Evolutionary conservation across 371 early-diverging fungal genomes (phyloP), one percentile per base, ranked within the genome.

Genomic region (Haplosporangium sp.): DNA sequence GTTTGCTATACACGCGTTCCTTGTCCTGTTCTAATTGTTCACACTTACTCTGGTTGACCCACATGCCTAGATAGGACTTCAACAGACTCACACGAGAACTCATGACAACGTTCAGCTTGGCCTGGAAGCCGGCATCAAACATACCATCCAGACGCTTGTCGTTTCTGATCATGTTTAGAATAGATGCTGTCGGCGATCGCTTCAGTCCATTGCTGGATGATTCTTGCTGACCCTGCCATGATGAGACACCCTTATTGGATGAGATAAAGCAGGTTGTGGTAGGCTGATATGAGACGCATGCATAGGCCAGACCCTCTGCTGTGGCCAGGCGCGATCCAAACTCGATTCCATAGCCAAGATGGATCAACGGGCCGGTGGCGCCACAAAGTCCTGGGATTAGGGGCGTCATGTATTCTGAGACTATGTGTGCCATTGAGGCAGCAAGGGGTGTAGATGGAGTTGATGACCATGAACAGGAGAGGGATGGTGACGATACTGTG

Each of bases 261-360:
- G 62, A 65, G 29, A 69, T 65, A 45, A 61, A 74, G 18, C 75
- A 74, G 0, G 65, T 54, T 14, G 75, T 74, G 7, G 62, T 69
- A 37, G 75, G 61, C 21, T 74, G 75, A n/a, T 65, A 74, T 0
- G 75, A 74, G 53, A 74, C 54, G 42, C 75, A 74, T 8, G 69
- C 69, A 54, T 74, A 74, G 3, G 90, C 89, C 46, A 91, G 75
- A 0, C 89, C 91, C 60, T 86, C 88, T 1, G 87, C 89, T 14
- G 82, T 80, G 18, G 85, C 69, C 18, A 85, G 81, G 42, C 84
- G 82, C 47, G 87, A 69, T 36, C 85, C 84, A 76, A 90, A 91
- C 63, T 91, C 91, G 18, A 90, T 62, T 0, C 88, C 90, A 46
- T 90, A 90, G 8, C 90, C 90, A 21, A 90, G 67, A 72, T 90